A percentile compares a stretch with the other conserved stretches of the same genome.
phyloP scores from a whole-genome alignment of 495 filamentous ascomycete genomes.

The Stereocaulon alpinum region DNA sequence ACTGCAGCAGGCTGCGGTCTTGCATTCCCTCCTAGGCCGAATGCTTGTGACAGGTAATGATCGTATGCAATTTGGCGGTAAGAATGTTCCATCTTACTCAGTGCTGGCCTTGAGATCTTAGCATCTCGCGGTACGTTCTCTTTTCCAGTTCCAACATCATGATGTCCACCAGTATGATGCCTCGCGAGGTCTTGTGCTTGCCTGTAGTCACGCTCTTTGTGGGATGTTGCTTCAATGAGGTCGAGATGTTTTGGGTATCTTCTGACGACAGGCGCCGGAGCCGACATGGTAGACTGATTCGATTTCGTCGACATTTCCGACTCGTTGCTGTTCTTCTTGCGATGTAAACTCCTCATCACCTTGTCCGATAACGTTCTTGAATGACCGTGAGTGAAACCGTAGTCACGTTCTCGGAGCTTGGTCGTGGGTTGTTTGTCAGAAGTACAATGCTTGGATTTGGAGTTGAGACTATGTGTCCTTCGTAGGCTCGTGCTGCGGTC shows the following conservation, averaged over 20 bases:
- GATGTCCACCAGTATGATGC: conserved; percentile 3
- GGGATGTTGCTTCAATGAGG: conserved; percentile 20
- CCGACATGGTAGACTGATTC: conserved; percentile 10
- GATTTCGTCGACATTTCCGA: conserved; percentile 5
- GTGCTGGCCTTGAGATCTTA: conserved; percentile 11
- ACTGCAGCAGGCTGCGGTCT: conserved; percentile 8
- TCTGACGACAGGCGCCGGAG: conserved; percentile 2
- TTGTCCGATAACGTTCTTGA: conserved; percentile 16
- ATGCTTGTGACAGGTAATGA: conserved; percentile 22
- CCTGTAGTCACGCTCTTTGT: conserved; percentile 10
- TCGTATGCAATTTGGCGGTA: conserved; percentile 22
- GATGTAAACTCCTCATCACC: conserved; percentile 22
- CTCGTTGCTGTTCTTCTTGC: conserved; percentile 21
- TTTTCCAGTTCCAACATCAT: conserved; percentile 13
- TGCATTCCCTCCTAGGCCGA: conserved; percentile 13
- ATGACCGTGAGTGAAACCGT: conserved; percentile 8
- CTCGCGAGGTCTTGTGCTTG: conserved; percentile 7
- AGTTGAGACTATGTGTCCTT: conserved; percentile 17
- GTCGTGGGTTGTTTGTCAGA: conserved; percentile 13
- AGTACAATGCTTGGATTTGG: conserved; percentile 13
- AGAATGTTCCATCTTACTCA: conserved; percentile 12
- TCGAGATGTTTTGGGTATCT: conserved; percentile 20
- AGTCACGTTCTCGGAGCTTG: conserved; percentile 1
- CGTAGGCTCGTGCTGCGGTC: conserved; percentile 22
- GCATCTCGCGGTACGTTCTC: conserved; percentile 13